Evolutionary conservation across 2,329 filamentous ascomycete species (phyloP).

Genomic region (Verticillium longisporum): DNA sequence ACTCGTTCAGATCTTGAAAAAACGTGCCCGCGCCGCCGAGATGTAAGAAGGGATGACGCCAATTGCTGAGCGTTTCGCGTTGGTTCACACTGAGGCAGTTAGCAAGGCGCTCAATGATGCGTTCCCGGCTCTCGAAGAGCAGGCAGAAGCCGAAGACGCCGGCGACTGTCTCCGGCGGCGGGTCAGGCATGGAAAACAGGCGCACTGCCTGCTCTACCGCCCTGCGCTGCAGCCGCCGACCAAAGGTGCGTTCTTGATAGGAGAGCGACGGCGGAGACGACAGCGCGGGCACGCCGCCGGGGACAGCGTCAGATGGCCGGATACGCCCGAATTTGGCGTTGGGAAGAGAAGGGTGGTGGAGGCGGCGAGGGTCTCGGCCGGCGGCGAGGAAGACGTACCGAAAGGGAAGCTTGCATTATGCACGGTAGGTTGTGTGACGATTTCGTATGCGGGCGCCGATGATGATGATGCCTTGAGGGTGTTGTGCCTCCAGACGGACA

Average conservation of each 20-base stretch:
- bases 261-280: slow-evolving; percentile 48
- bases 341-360: slow-evolving; percentile 6
- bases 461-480: not conserved
- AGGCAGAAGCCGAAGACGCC: slow-evolving; percentile 65
- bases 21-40: slow-evolving; percentile 64
- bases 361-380: slow-evolving; percentile 4
- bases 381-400: slow-evolving; percentile 18
- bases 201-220: slow-evolving; percentile 56
- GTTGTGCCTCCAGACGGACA: not conserved
- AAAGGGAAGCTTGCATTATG: slow-evolving; percentile 49
- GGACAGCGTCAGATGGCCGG: slow-evolving; percentile 8
- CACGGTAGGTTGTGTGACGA: slow-evolving; percentile 42
- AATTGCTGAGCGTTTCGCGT: slow-evolving; percentile 46
- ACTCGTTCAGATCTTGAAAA: slow-evolving; percentile 29
- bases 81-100: slow-evolving; percentile 21
- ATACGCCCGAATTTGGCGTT: slow-evolving; percentile 6
- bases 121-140: slow-evolving; percentile 46
- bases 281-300: slow-evolving; percentile 23
- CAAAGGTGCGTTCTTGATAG: slow-evolving; percentile 60
- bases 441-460: slow-evolving; percentile 30
- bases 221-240: slow-evolving; percentile 61
- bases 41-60: slow-evolving; percentile 54
- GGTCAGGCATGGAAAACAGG: slow-evolving; percentile 44
- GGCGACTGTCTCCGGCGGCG: slow-evolving; percentile 39
- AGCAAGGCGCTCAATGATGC: slow-evolving; percentile 35